Conservation (phyloP, 306 rosid species). For the Quercus dentata region DNA sequence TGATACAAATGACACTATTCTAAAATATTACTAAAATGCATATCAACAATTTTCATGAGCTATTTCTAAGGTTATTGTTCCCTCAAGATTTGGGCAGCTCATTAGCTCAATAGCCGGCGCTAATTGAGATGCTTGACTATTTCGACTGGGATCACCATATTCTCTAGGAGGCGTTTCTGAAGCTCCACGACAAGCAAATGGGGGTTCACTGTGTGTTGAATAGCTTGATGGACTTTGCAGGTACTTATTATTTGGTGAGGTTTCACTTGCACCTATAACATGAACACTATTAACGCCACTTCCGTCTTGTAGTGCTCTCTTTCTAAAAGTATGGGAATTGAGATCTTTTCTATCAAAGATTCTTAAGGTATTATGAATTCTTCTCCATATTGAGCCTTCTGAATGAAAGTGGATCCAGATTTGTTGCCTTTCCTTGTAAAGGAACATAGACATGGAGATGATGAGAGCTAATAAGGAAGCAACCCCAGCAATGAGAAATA, state of each 20-base stretch:
- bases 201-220: not conserved
- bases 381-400: not conserved
- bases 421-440: not conserved
- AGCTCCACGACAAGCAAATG: not conserved
- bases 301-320: not conserved
- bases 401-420: not conserved
- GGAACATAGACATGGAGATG: not conserved
- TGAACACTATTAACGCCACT: not conserved
- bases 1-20: not conserved
- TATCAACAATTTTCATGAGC: not conserved
- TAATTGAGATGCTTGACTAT: not conserved
- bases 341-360: constrained; percentile 24
- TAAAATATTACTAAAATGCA: not conserved
- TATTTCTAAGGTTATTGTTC: not conserved
- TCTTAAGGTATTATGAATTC: constrained; percentile 4
- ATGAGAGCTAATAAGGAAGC: constrained; percentile 34
- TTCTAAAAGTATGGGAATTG: constrained; percentile 13
- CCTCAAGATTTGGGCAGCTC: not conserved
- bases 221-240: constrained; percentile 1
- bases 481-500: constrained; percentile 42
- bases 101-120: not conserved
- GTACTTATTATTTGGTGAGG: not conserved
- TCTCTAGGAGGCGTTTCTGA: not conserved
- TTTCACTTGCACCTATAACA: no score
- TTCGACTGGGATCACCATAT: no score